Evolutionary conservation across 805 yeast species (phyloP), one percentile per base, ranked within the genome.

Genomic region (Cyberlindnera mycetangii): DNA sequence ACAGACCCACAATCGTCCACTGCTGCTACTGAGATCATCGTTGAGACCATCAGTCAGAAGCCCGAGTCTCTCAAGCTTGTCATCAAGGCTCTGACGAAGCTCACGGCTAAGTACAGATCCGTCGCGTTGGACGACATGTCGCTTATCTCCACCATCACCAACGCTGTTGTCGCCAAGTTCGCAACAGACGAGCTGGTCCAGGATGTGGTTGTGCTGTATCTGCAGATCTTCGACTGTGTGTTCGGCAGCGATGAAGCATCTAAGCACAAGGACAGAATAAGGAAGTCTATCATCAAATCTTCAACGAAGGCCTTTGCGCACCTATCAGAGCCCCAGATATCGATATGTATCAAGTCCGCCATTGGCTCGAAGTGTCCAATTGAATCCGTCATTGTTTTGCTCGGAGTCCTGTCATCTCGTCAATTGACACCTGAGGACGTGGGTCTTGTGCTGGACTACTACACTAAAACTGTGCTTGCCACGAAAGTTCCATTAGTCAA

Each of bases 131-230:
- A 77, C 2, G 87, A 80, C 60, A 67, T 81, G 48, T 59, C 80
- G 50, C 72, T 82, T 22, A 61, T 85, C 20, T 65, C 85, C 32
- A 69, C 71, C 15, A 85, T 90, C 89, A 62, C 70, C 37, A 69
- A 72, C 40, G 59, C 60, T 38, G 51, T 55, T 28, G 55, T 77
- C 60, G 35, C 66, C 4, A 53, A 49, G 20, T 49, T 60, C 34
- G 55, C 64, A 8, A 44, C 58, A 6, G 53, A 59, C 15, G 27
- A 58, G 59, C 25, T 59, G 54, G 17, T 58, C 63, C 56, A 61
- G 19, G 31, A 58, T 62, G 27, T 60, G 55, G 16, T 56, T 63
- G 62, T 71, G 39, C 66, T 70, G n/a, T 68, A 68, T 33, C 48
- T 66, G 15, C 60, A 59, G 28, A 52, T 61, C 22, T 50, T 67